Evolutionary conservation across 805 yeast species (phyloP).

Genomic region (Spathaspora hagerdaliae): DNA sequence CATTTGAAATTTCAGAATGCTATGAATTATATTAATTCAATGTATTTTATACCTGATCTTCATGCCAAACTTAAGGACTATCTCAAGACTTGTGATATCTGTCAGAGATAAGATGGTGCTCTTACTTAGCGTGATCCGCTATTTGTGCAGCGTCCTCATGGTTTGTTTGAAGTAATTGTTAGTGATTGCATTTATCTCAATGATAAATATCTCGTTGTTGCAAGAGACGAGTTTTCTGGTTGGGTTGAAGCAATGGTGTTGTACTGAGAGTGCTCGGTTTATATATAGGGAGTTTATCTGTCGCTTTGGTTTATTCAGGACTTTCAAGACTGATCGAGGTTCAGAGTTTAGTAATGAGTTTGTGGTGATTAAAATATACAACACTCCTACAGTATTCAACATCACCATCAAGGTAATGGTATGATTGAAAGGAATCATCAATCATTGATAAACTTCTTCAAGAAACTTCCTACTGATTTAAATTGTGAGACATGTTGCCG

Average conservation of each 20-base stretch:
- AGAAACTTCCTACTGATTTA: too few species aligned
- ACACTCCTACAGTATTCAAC: neutral
- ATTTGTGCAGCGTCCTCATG: neutral
- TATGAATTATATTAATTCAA: too few species aligned
- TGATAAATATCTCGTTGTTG: neutral
- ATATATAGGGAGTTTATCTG: neutral
- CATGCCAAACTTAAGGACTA: neutral
- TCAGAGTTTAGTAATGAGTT: neutral
- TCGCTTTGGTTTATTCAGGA: neutral
- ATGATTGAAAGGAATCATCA: too few species aligned
- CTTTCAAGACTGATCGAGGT: neutral
- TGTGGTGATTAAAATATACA: neutral
- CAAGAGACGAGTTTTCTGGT: conserved; percentile 1
- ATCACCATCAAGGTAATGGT: too few species aligned
- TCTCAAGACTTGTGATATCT: neutral
- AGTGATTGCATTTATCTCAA: neutral
- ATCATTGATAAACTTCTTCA: too few species aligned
- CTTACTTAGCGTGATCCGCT: neutral
- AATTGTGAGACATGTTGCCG: too few species aligned
- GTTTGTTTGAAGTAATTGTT: neutral
- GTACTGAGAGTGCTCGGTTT: neutral
- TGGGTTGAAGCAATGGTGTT: neutral
- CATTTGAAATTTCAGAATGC: neutral
- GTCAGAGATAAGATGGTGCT: neutral
- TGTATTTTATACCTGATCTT: neutral